Evolutionary conservation across 495 filamentous ascomycete genomes (phyloP).

Genomic region (Trichoderma gamsii): DNA sequence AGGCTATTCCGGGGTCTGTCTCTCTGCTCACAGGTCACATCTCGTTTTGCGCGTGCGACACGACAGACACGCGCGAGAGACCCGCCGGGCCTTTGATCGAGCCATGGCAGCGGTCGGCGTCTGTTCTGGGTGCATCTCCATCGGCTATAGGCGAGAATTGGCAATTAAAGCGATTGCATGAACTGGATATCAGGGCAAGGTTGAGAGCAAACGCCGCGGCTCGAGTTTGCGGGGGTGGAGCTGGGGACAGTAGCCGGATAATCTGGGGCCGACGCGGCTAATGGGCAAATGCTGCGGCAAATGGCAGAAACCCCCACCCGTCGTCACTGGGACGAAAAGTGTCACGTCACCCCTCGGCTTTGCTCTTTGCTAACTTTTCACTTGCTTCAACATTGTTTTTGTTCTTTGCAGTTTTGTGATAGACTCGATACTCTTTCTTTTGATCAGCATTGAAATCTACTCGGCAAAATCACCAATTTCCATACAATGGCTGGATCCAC

Average conservation of each 20-base stretch:
- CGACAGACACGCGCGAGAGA: conserved; percentile 56
- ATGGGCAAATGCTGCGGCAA: background rate
- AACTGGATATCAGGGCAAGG: background rate
- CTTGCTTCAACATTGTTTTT: background rate
- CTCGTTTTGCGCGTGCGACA: conserved; percentile 58
- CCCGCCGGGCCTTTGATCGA: conserved; percentile 42
- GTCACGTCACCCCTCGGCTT: background rate
- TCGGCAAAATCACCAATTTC: background rate
- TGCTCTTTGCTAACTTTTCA: background rate
- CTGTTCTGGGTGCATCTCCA: background rate
- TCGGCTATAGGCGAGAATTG: background rate
- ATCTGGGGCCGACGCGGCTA: background rate
- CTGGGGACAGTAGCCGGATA: background rate
- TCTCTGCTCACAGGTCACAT: conserved; percentile 53
- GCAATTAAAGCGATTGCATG: background rate
- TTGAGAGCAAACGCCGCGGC: background rate
- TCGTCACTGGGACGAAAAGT: background rate
- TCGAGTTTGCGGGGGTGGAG: background rate
- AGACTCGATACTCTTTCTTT: background rate
- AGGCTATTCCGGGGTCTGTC: conserved; percentile 24
- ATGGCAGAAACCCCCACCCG: background rate
- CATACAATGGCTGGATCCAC: background rate
- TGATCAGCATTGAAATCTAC: background rate
- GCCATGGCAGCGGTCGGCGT: background rate
- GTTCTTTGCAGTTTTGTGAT: background rate